Conservation (phyloP, 1,284 basidiomycete genomes). For the Tilletia horrida region DNA sequence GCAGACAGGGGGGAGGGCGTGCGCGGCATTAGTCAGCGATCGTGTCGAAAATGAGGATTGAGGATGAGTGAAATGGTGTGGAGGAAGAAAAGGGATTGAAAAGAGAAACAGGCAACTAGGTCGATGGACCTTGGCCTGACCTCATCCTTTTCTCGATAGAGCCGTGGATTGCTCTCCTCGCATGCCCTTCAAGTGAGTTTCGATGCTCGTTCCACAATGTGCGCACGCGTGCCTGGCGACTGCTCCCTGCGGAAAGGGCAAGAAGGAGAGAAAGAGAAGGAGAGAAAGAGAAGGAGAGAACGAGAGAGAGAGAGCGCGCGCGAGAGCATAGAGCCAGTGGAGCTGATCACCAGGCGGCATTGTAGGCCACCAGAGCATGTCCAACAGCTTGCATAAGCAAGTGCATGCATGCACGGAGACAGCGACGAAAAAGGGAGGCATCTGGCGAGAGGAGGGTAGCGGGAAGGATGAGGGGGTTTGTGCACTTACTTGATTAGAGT, state of each 20-base stretch:
- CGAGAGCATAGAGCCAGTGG: conserved; percentile 27
- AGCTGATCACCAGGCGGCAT: conserved; percentile 30
- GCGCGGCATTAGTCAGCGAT: conserved; percentile 8
- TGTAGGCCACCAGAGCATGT: neutral
- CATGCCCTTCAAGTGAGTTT: no score
- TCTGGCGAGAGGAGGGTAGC: conserved; percentile 3
- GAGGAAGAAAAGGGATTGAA: conserved; percentile 33
- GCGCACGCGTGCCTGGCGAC: neutral
- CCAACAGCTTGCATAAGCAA: no score
- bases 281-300: conserved; percentile 4
- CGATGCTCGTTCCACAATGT: no score
- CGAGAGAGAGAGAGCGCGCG: neutral
- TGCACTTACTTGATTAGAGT: conserved; percentile 81
- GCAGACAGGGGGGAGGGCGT: conserved; percentile 18
- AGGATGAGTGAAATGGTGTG: conserved; percentile 30
- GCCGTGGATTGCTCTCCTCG: no score
- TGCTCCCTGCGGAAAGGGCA: conserved; percentile 9
- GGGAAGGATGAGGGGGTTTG: neutral
- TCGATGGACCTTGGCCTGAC: no score
- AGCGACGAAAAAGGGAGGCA: no score
- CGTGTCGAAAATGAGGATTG: conserved; percentile 27
- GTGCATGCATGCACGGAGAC: no score
- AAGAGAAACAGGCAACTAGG: conserved; percentile 3
- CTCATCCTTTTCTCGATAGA: no score
- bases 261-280: neutral